Base-by-base conservation (phyloP, 164 flowering plant genomes). In the Tetracentron sinense region DNA sequence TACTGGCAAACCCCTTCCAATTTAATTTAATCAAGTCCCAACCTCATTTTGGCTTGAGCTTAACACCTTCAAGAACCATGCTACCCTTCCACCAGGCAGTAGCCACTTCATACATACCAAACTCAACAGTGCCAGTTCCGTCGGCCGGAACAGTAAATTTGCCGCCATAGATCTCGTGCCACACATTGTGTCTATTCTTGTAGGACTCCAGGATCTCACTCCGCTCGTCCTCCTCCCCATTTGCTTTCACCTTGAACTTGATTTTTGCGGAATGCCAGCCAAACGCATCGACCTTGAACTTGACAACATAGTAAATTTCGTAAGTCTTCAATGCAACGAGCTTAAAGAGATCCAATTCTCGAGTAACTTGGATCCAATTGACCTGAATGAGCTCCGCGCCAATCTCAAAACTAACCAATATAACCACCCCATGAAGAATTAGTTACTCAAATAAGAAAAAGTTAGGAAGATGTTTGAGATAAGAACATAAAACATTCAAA, bases 71-170 rank as follows among this genome's bases (percentile, higher is more conserved):
- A n/a, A n/a, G n/a, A n/a, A n/a, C n/a, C n/a, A n/a, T n/a, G n/a
- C n/a, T n/a, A n/a, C n/a, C n/a, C n/a, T n/a, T n/a, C n/a, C n/a
- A n/a, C n/a, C n/a, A n/a, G n/a, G n/a, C n/a, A n/a, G n/a, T n/a
- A n/a, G n/a, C n/a, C n/a, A 69, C 71, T 47, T 76, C 76, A 60
- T 30, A 76, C 66, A 76, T 63, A 1, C 77, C 75, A 38, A 77
- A 69, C 23, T 69, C 63, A 11, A 68, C 61, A 14, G 16, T 6
- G 7, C 60, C 59, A 1, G 3, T 20, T 5, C 2, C 22, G 53
- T 26, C 22, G 8, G 5, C 21, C 15, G 60, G 54, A 29, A 62
- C 63, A 0, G 14, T 56, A 64, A 73, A 73, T 7, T 73, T 46
- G 1, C 77, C 73, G 1, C 77, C 73, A 15, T 7, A 21, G 25